phyloP scores from a whole-genome alignment of 352 stramenopile species.

The Globisporangium recalcitrans region DNA sequence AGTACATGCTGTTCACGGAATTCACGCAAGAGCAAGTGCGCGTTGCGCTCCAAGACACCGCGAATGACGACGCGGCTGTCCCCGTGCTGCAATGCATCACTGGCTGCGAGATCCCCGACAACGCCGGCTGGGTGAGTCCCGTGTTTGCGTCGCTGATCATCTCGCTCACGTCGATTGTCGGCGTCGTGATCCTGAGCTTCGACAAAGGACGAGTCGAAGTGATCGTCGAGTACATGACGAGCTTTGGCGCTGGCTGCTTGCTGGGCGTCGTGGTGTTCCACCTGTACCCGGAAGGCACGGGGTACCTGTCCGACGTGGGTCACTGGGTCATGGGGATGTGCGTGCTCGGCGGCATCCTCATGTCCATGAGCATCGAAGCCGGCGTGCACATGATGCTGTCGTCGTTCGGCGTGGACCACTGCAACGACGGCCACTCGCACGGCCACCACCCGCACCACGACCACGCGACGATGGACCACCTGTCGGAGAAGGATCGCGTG shows the following conservation, averaged over 20 bases:
- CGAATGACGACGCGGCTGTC: background rate
- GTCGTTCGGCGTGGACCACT: conserved; percentile 17
- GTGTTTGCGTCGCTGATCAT: conserved; percentile 20
- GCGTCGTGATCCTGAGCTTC: conserved; percentile 23
- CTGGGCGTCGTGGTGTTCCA: conserved; percentile 33
- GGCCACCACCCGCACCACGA: conserved; percentile 13
- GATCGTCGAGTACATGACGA: conserved; percentile 30
- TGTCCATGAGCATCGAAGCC: conserved; percentile 27
- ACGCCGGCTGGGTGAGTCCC: conserved; percentile 9
- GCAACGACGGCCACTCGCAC: background rate
- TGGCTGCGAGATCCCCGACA: background rate
- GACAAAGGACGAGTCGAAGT: conserved; percentile 18
- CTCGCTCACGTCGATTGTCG: conserved; percentile 24
- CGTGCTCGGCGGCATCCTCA: conserved; percentile 21
- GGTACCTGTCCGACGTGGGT: conserved; percentile 22
- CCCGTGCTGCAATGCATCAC: conserved; percentile 7
- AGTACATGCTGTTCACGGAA: conserved; percentile 10
- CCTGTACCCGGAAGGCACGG: conserved; percentile 25
- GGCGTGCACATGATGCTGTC: conserved; percentile 21
- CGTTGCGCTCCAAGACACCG: background rate
- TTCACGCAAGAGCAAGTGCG: background rate
- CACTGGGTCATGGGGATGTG: conserved; percentile 27
- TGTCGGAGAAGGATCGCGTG: conserved; percentile 2
- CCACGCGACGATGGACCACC: conserved; percentile 13
- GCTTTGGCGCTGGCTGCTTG: conserved; percentile 26